Evolutionary conservation across 2,329 filamentous ascomycete species (phyloP), one percentile per base, ranked within the genome.

Genomic region (Trematosphaeria pertusa): DNA sequence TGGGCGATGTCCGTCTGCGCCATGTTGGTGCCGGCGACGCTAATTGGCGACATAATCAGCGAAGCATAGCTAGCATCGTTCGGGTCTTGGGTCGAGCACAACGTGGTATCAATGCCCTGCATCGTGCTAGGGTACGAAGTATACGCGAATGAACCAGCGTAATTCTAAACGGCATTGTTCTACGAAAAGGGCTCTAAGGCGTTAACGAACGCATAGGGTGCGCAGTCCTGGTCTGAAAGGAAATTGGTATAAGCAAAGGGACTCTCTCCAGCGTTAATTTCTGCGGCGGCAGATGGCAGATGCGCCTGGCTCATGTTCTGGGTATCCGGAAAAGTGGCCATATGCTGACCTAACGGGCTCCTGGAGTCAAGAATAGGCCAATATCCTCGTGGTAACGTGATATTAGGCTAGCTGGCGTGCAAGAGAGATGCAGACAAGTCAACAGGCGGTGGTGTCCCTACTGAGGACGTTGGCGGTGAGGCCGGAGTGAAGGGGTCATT

Each of bases 171-270:
- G 22, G 57, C 46, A n/a, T 48, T 43, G 18, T 54, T 54, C 2
- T 64, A 46, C 5, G 59, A 50, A 18, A 58, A 56, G 45, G 58
- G 65, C 37, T 56, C 48, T 12, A 55, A 45, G 32, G 52, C 48
- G 51, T 48, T 65, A 12, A 62, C 49, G 17, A 54, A 54, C 5
- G 66, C 46, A 48, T 61, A 69, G 7, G 62, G 64, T 18, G 60
- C 46, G 32, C 58, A 70, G 26, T 69, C 65, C 67, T 73, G 70
- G 54, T 59, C 67, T 54, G 65, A 50, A 55, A 66, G 56, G 58
- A 62, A 65, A 61, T 73, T 73, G 71, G 68, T 61, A 66, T 63
- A 72, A 30, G 59, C 54, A 54, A 65, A 62, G 31, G 60, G 45
- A 53, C 58, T 59, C 14, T 67, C 63, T 54, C 64, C 62, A 39